Base-by-base conservation (phyloP, 192 early-diverging fungal genomes). In the Mycoemilia scoparia region DNA sequence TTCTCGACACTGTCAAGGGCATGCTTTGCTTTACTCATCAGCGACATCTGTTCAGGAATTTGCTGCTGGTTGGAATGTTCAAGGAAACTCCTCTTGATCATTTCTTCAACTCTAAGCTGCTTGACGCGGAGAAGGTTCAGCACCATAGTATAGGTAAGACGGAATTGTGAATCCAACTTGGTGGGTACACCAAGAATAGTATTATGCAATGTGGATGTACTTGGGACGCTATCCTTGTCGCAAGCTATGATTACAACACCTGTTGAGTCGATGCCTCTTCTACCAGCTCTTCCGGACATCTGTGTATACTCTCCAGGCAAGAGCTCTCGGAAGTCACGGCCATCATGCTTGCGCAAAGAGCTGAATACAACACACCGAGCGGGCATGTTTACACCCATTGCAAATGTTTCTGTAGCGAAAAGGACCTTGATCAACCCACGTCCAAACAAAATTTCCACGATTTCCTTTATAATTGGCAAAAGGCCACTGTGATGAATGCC, bases 331-430 rank as follows among this genome's bases (percentile, higher is more conserved):
- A 91, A 89, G 11, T 57, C 67, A 20, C 67, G 66, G 16, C 93
- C 90, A 46, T 98, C 93, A 44, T 95, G 88, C 54, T 98, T 98
- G 29, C 82, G 54, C 8, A 84, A 65, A 30, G 69, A 70, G 15
- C 87, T 87, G 58, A 91, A 98, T 3, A 98, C 90, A 9, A 98
- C 93, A 24, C 80, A 78, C 15, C 71, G 51, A 11, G 93, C 86
- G 7, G 93, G 93, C 71, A 93, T 91, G 54, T 98, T 98, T 34
- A 98, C 87, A 34, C 93, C 93, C 90, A 98, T 98, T 3, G 93
- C 87, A 71, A 98, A 98, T 7, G 93, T 98, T 55, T 98, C 93
- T 2, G 93, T 98, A 0, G 93, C 93, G 71, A 92, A 96, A 43
- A 98, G 55, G 2, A 87, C 78, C 52, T 77, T 76, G 22, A 98